phyloP scores from a whole-genome alignment of 306 rosid genomes.

The Amphicarpaea edgeworthii region DNA sequence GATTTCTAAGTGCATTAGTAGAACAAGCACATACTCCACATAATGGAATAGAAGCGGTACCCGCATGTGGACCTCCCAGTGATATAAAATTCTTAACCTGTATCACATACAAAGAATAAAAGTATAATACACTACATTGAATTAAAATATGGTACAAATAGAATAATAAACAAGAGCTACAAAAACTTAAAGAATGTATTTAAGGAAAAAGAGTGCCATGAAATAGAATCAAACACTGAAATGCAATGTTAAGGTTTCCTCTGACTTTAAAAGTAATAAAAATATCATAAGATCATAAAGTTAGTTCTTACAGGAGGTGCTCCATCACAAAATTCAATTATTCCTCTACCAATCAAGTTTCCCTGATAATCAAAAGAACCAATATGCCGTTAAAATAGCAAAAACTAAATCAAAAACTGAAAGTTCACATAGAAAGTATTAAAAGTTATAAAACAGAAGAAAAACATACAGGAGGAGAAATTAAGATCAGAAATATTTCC shows the following conservation, averaged over 20 bases:
- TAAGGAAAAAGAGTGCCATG: conserved; percentile 7
- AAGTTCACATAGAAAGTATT: background rate
- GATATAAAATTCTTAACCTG: conserved; percentile 84
- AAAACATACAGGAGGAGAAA: background rate
- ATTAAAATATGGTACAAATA: conserved; percentile 17
- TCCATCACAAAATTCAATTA: conserved; percentile 83
- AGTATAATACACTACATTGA: conserved; percentile 10
- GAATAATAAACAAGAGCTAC: background rate
- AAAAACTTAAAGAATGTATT: background rate
- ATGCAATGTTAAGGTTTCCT: conserved; percentile 9
- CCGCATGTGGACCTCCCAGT: conserved; percentile 82
- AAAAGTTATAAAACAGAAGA: background rate
- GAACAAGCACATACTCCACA: conserved; percentile 67
- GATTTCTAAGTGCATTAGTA: conserved; percentile 33
- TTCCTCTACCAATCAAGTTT: conserved; percentile 75
- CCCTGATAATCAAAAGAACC: conserved; percentile 62
- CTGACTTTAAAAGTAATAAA: conserved; percentile 11
- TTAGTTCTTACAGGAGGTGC: conserved; percentile 79
- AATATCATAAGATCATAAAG: conserved; percentile 19
- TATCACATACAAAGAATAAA: conserved; percentile 34
- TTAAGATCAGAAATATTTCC: background rate
- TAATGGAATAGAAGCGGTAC: conserved; percentile 74
- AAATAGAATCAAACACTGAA: conserved; percentile 4
- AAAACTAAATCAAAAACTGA: background rate
- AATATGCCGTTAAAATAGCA: conserved; percentile 18